A percentile compares a stretch with the other conserved stretches of the same genome.
These are phyloP conservation scores for Penium margaritaceum DNA, from an alignment of 139 green algal genomes.

Conservation along the genomic window DNA sequence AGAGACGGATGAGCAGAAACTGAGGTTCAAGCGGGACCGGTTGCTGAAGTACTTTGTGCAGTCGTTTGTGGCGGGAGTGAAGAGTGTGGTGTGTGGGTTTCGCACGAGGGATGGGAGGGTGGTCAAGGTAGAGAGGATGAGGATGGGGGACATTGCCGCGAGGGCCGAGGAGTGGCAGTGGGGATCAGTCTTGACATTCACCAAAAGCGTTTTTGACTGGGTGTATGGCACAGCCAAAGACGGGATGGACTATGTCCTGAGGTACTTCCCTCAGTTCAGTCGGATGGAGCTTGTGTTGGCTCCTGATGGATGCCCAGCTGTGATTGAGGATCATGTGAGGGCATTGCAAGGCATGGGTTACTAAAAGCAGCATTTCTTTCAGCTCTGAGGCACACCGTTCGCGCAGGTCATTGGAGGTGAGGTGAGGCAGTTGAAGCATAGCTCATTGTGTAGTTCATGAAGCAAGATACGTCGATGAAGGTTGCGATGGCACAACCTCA, in stretches of 20 bases:
- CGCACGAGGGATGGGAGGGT: not conserved
- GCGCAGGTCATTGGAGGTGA: too few relatives aligned
- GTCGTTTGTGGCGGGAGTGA: slow-evolving; percentile 24
- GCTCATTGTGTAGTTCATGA: too few relatives aligned
- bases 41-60: slow-evolving; percentile 32
- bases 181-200: slow-evolving; percentile 18
- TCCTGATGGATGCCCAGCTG: not conserved
- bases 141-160: slow-evolving; percentile 13
- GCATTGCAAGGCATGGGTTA: too few relatives aligned
- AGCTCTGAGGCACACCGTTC: too few relatives aligned
- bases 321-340: not conserved
- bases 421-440: too few relatives aligned
- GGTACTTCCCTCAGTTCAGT: not conserved
- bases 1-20: not conserved
- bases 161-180: slow-evolving; percentile 22
- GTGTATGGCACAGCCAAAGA: slow-evolving; percentile 28
- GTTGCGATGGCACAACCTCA: too few relatives aligned
- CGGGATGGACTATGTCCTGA: slow-evolving; percentile 10
- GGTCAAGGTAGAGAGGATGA: slow-evolving; percentile 8
- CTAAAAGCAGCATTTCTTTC: too few relatives aligned
- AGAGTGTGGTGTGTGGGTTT: slow-evolving; percentile 21
- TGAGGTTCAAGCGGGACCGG: slow-evolving; percentile 23
- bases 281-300: not conserved
- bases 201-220: slow-evolving; percentile 25
- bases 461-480: too few relatives aligned